These are phyloP conservation scores for Lactifluus hygrophoroides DNA, from an alignment of 768 basidiomycete species.

Conservation along the genomic window DNA sequence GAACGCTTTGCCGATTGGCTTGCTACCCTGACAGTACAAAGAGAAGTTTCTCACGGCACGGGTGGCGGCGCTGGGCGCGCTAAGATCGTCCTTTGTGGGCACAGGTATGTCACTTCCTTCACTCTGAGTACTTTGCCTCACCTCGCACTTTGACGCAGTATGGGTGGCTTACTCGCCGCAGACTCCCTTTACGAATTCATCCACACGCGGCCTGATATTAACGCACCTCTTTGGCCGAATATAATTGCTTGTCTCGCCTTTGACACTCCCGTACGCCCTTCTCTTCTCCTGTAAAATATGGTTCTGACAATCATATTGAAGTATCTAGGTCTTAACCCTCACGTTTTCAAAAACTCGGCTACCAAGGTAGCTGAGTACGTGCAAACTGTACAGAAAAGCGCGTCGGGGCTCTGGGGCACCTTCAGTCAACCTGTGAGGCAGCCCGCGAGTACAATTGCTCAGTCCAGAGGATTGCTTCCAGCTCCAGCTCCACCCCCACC, in stretches of 20 bases:
- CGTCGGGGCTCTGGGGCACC: slow-evolving; percentile 52
- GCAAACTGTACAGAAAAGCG: slow-evolving; percentile 53
- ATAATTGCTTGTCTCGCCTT: slow-evolving; percentile 81
- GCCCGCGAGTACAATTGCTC: slow-evolving; percentile 27
- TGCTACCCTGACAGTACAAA: slow-evolving; percentile 77
- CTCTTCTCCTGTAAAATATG: background rate
- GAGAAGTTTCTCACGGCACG: slow-evolving; percentile 68
- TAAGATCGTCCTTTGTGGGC: slow-evolving; percentile 82
- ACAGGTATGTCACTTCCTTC: slow-evolving; percentile 45
- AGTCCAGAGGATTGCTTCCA: slow-evolving; percentile 21
- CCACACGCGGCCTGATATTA: slow-evolving; percentile 51
- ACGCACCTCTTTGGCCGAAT: slow-evolving; percentile 76
- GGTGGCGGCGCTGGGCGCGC: slow-evolving; percentile 64
- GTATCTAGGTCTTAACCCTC: slow-evolving; percentile 85
- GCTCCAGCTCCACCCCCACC: slow-evolving; percentile 7
- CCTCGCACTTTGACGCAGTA: slow-evolving; percentile 37
- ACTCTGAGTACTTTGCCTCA: background rate
- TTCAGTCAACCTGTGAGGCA: slow-evolving; percentile 32
- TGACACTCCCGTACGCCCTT: slow-evolving; percentile 77
- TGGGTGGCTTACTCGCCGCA: slow-evolving; percentile 87
- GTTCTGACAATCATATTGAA: slow-evolving; percentile 25
- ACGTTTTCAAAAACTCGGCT: slow-evolving; percentile 76
- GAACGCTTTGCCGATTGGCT: slow-evolving; percentile 89
- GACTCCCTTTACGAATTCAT: slow-evolving; percentile 73
- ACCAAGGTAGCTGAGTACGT: slow-evolving; percentile 68